These are phyloP conservation scores for Rheum nobile DNA, from an alignment of 148 eudicot genomes.

Conservation along the genomic window DNA sequence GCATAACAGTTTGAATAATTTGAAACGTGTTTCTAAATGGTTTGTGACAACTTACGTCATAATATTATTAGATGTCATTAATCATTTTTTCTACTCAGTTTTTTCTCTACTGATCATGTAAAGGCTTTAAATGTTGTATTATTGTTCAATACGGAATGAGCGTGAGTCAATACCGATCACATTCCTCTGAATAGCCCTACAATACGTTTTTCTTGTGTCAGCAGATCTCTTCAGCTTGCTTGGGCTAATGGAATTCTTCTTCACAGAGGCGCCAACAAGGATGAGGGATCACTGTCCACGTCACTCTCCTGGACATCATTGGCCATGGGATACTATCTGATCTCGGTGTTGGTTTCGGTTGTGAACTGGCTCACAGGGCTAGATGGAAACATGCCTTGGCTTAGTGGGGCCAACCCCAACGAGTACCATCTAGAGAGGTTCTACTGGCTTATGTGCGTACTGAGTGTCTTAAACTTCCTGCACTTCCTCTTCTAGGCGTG, in stretches of 20 bases:
- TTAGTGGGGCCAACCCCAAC: conserved; percentile 56
- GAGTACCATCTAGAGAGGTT: conserved; percentile 66
- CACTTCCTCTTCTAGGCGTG: conserved; percentile 60
- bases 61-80: no score
- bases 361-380: conserved; percentile 41
- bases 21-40: not conserved
- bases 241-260: conserved; percentile 82
- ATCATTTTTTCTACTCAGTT: no score
- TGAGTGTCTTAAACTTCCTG: conserved; percentile 59
- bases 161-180: conserved; percentile 61
- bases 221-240: conserved; percentile 89
- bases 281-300: conserved; percentile 83
- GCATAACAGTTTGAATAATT: not conserved
- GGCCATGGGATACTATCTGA: conserved; percentile 83
- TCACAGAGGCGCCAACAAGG: conserved; percentile 80
- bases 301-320: conserved; percentile 86
- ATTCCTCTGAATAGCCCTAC: conserved; percentile 74
- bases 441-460: conserved; percentile 71
- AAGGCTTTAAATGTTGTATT: no score
- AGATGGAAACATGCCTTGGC: conserved; percentile 57
- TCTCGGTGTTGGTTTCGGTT: conserved; percentile 56
- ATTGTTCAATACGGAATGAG: no score
- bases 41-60: no score
- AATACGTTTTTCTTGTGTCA: conserved; percentile 76
- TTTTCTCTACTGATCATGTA: no score